Evolutionary conservation across 192 early-diverging fungal genomes (phyloP).

Genomic region (Coemansia sp.): DNA sequence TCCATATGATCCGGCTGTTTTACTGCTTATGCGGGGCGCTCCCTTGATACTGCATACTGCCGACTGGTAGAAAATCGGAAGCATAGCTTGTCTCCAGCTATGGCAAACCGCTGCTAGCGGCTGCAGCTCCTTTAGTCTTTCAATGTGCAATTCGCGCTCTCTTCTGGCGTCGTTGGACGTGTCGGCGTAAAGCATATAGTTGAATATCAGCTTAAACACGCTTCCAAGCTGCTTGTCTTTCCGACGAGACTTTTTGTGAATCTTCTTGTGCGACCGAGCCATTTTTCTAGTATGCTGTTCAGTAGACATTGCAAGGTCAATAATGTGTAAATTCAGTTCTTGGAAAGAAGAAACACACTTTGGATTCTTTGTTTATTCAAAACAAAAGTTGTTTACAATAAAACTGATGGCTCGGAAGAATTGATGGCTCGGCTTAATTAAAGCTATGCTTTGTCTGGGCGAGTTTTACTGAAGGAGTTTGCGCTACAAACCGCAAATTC

Average conservation of each 20-base stretch:
- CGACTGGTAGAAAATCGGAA: slow-evolving; percentile 38
- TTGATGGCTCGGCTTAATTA: not conserved
- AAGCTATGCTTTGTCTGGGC: not conserved
- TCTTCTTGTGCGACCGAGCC: slow-evolving; percentile 7
- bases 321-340: too few relatives aligned
- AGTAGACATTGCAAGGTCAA: too few relatives aligned
- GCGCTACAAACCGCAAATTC: not conserved
- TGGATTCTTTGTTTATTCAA: not conserved
- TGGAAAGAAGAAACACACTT: not conserved
- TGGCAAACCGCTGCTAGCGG: slow-evolving; percentile 35
- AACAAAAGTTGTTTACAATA: slow-evolving; percentile 3
- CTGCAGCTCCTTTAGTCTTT: slow-evolving; percentile 19
- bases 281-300: not conserved
- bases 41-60: slow-evolving; percentile 26
- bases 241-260: not conserved
- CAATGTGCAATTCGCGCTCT: slow-evolving; percentile 8
- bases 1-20: not conserved
- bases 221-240: slow-evolving; percentile 3
- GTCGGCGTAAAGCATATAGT: slow-evolving; percentile 12
- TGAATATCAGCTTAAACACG: slow-evolving; percentile 21
- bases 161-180: not conserved
- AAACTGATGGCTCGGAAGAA: not conserved
- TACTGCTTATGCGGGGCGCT: not conserved
- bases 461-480: not conserved
- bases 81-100: slow-evolving; percentile 23